Evolutionary conservation across 148 eudicot genomes (phyloP).

Genomic region (Pouteria glomerata): DNA sequence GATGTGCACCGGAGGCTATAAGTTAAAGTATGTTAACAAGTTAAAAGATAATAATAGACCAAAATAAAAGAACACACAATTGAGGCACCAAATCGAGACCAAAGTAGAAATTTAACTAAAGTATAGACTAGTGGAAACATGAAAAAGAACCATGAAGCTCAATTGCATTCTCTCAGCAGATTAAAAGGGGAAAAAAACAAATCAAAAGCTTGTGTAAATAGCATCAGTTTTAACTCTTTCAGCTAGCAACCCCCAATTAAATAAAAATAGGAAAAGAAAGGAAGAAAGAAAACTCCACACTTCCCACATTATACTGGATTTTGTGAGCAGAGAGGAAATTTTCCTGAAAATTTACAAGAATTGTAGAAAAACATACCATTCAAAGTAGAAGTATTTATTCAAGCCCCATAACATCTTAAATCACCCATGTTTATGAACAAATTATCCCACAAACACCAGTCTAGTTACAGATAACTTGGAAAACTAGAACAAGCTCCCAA

Average conservation of each 20-base stretch:
- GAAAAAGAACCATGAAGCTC: neutral
- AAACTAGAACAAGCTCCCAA: neutral
- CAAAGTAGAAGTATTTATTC: neutral
- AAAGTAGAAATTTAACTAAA: neutral
- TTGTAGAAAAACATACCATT: neutral
- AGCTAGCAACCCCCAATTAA: no score
- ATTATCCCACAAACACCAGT: neutral
- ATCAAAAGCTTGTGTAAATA: neutral
- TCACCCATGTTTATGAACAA: neutral
- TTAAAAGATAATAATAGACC: no score
- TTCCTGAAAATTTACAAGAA: neutral
- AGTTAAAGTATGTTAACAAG: no score
- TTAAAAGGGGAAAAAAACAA: neutral
- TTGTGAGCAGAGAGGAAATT: neutral
- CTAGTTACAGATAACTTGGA: neutral
- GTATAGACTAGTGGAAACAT: neutral
- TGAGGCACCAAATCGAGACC: no score
- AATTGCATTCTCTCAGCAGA: constrained; percentile 1
- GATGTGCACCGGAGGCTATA: no score
- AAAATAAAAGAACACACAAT: no score
- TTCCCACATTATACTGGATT: neutral
- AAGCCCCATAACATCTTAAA: neutral
- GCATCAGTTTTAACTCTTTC: neutral
- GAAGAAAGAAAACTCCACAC: no score
- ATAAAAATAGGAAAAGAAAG: no score